phyloP scores from a whole-genome alignment of 176 grass and related monocot genomes.

The Puccinellia tenuiflora region DNA sequence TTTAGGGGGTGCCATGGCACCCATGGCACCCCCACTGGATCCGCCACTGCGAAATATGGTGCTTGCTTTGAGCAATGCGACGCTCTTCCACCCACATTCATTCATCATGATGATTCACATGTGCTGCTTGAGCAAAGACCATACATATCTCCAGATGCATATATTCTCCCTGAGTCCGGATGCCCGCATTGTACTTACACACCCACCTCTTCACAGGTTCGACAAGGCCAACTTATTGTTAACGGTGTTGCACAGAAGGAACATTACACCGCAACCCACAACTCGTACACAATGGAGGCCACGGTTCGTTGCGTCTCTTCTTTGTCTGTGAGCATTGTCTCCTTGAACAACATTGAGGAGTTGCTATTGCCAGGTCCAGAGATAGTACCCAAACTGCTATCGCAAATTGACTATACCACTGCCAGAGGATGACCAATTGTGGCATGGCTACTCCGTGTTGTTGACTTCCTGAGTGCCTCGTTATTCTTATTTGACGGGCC shows the following conservation, averaged over 20 bases:
- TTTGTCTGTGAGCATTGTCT: conserved; percentile 37
- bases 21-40: too few relatives aligned
- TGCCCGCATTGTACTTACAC: not conserved
- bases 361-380: conserved; percentile 60
- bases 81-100: not conserved
- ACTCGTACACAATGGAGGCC: conserved; percentile 35
- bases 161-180: not conserved
- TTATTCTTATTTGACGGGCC: conserved; percentile 20
- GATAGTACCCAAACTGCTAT: conserved; percentile 20
- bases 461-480: conserved; percentile 52
- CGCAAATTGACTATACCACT: conserved; percentile 2
- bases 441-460: conserved; percentile 57
- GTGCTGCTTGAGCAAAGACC: not conserved
- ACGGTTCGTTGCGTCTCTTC: conserved; percentile 39
- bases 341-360: conserved; percentile 61
- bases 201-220: conserved; percentile 16
- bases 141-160: not conserved
- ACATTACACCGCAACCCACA: conserved; percentile 17
- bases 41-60: not conserved
- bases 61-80: not conserved
- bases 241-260: conserved; percentile 43
- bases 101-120: not conserved
- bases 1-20: too few relatives aligned
- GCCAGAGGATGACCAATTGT: conserved; percentile 32
- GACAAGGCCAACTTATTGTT: conserved; percentile 38